A percentile compares a stretch with the other conserved stretches of the same genome.
phyloP scores from a whole-genome alignment of 2,329 filamentous ascomycete species.

The Cordyceps farinosa region DNA sequence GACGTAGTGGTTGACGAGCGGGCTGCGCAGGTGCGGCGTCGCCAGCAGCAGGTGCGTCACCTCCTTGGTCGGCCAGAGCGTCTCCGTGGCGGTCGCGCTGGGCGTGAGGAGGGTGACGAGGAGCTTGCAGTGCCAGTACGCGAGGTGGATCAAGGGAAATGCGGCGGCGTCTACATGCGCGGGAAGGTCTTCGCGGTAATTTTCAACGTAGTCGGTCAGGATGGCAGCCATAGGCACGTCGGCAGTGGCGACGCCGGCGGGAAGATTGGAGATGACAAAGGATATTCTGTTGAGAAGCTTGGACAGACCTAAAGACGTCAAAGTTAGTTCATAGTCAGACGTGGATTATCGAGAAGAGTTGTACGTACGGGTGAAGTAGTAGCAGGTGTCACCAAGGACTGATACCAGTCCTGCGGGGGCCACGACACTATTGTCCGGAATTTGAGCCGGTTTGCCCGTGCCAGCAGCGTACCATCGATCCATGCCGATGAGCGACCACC shows the following conservation, averaged over 20 bases:
- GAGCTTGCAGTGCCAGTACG: slow-evolving; percentile 67
- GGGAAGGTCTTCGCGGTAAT: slow-evolving; percentile 63
- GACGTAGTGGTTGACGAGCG: slow-evolving; percentile 65
- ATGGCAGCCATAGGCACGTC: slow-evolving; percentile 34
- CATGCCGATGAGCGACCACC: slow-evolving; percentile 69
- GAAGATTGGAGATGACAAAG: slow-evolving; percentile 36
- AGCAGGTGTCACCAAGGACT: slow-evolving; percentile 60
- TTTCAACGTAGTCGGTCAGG: slow-evolving; percentile 45
- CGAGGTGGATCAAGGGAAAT: slow-evolving; percentile 59
- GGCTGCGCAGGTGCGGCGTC: slow-evolving; percentile 54
- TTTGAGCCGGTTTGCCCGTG: slow-evolving; percentile 58
- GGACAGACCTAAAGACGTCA: slow-evolving; percentile 45
- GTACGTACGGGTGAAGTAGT: slow-evolving; percentile 61
- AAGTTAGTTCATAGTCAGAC: background rate
- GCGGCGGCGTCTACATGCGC: slow-evolving; percentile 48
- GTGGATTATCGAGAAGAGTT: no score
- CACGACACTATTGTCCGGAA: slow-evolving; percentile 60
- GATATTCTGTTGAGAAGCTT: slow-evolving; percentile 48
- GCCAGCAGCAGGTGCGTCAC: slow-evolving; percentile 55
- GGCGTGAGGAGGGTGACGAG: slow-evolving; percentile 59
- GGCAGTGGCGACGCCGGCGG: slow-evolving; percentile 33
- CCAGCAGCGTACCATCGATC: slow-evolving; percentile 72
- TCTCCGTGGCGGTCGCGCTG: slow-evolving; percentile 51
- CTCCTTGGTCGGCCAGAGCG: slow-evolving; percentile 58
- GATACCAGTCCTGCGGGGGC: slow-evolving; percentile 56